Percentiles rank a stretch among this genome's conserved stretches.
Conservation (phyloP, 768 basidiomycete genomes). For the Rhizopogon vinicolor region DNA sequence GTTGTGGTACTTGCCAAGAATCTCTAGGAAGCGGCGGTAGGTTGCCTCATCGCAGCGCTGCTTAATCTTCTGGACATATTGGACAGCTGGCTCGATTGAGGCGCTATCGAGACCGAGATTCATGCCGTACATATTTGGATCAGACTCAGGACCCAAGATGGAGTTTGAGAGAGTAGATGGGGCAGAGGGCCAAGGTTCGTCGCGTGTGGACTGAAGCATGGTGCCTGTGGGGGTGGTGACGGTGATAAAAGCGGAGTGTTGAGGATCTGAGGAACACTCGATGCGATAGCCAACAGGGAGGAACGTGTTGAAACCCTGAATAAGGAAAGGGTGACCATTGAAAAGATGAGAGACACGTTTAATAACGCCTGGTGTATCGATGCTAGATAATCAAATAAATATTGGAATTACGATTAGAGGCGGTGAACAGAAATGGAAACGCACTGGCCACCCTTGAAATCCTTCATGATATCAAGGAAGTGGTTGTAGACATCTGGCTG, state of each 20-base stretch:
- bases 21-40: constrained; percentile 74
- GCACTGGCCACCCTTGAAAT: constrained; percentile 63
- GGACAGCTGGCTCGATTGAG: constrained; percentile 74
- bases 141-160: constrained; percentile 6
- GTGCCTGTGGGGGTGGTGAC: constrained; percentile 75
- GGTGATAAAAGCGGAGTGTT: constrained; percentile 63
- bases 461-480: constrained; percentile 70
- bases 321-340: constrained; percentile 82
- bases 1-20: constrained; percentile 61
- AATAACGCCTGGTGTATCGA: constrained; percentile 97
- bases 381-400: constrained; percentile 42
- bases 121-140: constrained; percentile 22
- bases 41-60: constrained; percentile 89
- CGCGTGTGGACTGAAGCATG: constrained; percentile 49
- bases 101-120: constrained; percentile 30
- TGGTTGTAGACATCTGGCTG: constrained; percentile 60
- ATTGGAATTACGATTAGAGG: not conserved
- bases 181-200: constrained; percentile 37
- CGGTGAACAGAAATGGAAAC: constrained; percentile 13
- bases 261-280: constrained; percentile 65
- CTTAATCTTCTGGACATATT: constrained; percentile 97
- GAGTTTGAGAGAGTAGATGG: constrained; percentile 9
- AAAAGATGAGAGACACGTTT: constrained; percentile 92
- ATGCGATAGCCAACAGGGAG: constrained; percentile 93
- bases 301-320: constrained; percentile 98